Base-by-base conservation (phyloP, 257 asterid species). In the Nicotiana undulata region DNA sequence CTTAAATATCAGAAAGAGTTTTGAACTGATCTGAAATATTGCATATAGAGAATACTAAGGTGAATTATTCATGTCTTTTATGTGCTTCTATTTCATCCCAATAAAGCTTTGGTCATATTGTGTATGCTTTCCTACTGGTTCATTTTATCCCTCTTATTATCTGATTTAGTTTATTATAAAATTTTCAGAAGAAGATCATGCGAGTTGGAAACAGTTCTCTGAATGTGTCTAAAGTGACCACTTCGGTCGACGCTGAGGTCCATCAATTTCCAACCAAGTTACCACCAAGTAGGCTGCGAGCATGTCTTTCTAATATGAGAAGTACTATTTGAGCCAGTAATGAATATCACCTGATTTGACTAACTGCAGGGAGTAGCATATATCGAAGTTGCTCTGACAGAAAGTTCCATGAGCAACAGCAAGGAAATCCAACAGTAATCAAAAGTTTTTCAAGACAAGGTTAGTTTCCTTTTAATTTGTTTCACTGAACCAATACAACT, bases 221-320 rank as follows among this genome's bases (percentile, higher is more conserved):
- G 34, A 28, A 32, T 58, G 37, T 46, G 82, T 32, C 79, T 68
- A 63, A 84, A 58, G 55, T 46, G 44, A 31, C 44, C 26, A 58
- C 84, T 51, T 44, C 68, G 9, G 81, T 80, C 13, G 44, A 26
- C 15, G 13, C 79, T 68, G 60, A 32, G 55, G 76, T 29, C 44
- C 67, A n/a, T 37, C 79, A 40, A 6, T 72, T 58, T 83, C 81
- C 84, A 28, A 51, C 64, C 82, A 77, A 75, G 63, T 64, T 77
- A 6, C 56, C 75, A 12, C 59, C 70, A 46, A 31, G 24, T 83
- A 80, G 51, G 53, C 40, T 63, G 72, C 26, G 29, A 83, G 34
- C 46, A 32, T 70, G 11, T 53, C 26, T 9, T 10, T 22, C 63
- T 26, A 20, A 34, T 51, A 12, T 10, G 40, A 20, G 32, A 66